These are phyloP conservation scores for Ochetophila trinervis DNA, from an alignment of 306 rosid genomes.

Conservation along the genomic window DNA sequence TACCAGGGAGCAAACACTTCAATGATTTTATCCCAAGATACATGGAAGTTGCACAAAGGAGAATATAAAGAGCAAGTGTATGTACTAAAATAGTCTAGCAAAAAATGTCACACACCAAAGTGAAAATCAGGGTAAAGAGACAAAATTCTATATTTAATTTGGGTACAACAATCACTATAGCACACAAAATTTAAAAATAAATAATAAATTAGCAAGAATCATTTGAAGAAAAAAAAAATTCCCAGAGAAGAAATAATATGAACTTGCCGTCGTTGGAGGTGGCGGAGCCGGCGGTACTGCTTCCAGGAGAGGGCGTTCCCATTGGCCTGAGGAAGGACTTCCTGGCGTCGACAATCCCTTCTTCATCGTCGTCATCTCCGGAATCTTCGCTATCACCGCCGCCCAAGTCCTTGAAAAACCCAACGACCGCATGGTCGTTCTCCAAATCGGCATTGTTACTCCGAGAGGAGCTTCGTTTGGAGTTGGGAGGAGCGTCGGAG, in stretches of 20 bases:
- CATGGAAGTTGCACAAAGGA: background rate
- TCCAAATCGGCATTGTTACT: conserved; percentile 3
- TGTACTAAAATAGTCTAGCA: background rate
- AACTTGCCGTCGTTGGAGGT: conserved; percentile 45
- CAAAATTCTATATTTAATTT: background rate
- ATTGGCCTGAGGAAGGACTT: conserved; percentile 43
- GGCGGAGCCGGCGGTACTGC: conserved; percentile 42
- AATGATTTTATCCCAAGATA: background rate
- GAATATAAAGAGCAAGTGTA: background rate
- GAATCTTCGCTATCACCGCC: conserved; percentile 55
- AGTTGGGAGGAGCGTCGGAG: conserved; percentile 38
- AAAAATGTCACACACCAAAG: background rate
- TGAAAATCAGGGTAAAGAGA: background rate
- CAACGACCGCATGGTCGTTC: conserved; percentile 28
- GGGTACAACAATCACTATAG: too few species aligned
- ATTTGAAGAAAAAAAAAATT: background rate
- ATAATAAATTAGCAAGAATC: too few species aligned
- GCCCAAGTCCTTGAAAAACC: conserved; percentile 56
- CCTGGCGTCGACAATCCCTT: conserved; percentile 23
- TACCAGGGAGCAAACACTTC: conserved; percentile 1
- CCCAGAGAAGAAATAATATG: background rate
- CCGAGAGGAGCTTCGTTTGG: conserved; percentile 36
- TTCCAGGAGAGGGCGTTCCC: conserved; percentile 52
- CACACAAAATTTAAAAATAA: too few species aligned
- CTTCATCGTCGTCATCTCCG: conserved; percentile 31